Evolutionary conservation across 164 flowering plant genomes (phyloP), one percentile per base, ranked within the genome.

Genomic region (Sedum album): DNA sequence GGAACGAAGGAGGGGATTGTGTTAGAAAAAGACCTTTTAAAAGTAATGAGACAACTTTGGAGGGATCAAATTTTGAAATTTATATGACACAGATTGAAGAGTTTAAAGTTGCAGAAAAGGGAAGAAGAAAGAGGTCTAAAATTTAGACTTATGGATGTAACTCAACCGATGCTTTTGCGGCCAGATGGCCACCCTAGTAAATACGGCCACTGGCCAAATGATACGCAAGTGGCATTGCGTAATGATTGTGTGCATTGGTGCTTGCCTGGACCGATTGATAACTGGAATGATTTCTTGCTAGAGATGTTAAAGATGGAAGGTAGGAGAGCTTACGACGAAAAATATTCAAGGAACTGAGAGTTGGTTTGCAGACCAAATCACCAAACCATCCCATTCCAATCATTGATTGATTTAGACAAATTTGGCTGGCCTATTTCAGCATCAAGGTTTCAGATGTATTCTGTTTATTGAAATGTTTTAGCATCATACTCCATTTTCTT

Each of bases 1-100:
- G 88, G 88, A 76, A 84, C 61, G n/a, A 71, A 5, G 88, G 88
- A 9, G 88, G 88, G n/a, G 71, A 78, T 41, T 85, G 88, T 68
- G 18, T 69, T 31, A 78, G 86, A 70, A 74, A 67, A 44, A 73
- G 44, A 73, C 86, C 89, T 31, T 79, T 61, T 48, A 67, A 36
- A 68, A 82, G 82, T 69, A 79, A 76, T 28, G 86, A 83, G 77
- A 80, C 71, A 1, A 46, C 1, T 0, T 57, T 80, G 61, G 80
- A 76, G 26, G 88, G 14, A 6, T 0, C 68, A 80, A 66, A 33
- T 57, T 28, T 82, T 71, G 83, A 85, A 75, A 30, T 83, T 4
- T 82, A 83, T 46, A 70, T 77, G 83, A 75, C 75, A 8, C 85
- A 83, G 36, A 0, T 85, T 20, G 84, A 79, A 76, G 89, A 85